Evolutionary conservation across 2,329 filamentous ascomycete species (phyloP).

Genomic region (Pseudogymnoascus pannorum): DNA sequence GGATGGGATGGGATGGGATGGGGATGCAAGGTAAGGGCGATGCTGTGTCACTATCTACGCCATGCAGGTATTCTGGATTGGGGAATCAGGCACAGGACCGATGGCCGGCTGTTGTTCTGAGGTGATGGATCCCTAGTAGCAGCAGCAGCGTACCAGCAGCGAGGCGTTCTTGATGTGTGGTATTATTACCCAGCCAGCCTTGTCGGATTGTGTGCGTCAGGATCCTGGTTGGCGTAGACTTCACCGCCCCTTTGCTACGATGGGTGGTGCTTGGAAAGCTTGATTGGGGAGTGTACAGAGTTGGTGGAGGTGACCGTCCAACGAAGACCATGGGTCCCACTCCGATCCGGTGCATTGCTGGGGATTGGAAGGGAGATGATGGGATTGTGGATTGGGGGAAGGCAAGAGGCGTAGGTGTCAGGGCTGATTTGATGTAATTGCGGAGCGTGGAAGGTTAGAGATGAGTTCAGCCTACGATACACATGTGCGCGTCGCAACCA

Average conservation of each 20-base stretch:
- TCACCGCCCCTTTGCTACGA: not conserved
- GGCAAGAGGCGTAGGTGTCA: too few relatives aligned
- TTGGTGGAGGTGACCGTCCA: not conserved
- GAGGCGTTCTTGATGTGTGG: not conserved
- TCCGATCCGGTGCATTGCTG: too few relatives aligned
- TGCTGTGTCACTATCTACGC: not conserved
- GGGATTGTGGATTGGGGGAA: too few relatives aligned
- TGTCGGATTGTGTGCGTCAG: not conserved
- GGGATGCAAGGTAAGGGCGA: not conserved
- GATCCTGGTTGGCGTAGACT: not conserved
- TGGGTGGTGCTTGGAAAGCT: not conserved
- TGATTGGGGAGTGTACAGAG: not conserved
- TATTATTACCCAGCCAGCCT: not conserved
- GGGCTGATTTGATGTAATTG: not conserved
- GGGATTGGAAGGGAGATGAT: too few relatives aligned
- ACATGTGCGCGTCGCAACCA: not conserved
- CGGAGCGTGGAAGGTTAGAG: not conserved
- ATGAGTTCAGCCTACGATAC: not conserved
- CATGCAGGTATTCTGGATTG: not conserved
- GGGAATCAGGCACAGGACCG: conserved; percentile 1
- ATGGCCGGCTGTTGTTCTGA: too few relatives aligned
- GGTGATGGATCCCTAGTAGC: too few relatives aligned
- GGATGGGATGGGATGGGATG: not conserved
- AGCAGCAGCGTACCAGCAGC: too few relatives aligned
- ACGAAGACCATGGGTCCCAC: not conserved